Percentiles rank a stretch among this genome's conserved stretches.
Conservation (phyloP, 2,329 filamentous ascomycete species). For the Penicillium sclerotigenum region DNA sequence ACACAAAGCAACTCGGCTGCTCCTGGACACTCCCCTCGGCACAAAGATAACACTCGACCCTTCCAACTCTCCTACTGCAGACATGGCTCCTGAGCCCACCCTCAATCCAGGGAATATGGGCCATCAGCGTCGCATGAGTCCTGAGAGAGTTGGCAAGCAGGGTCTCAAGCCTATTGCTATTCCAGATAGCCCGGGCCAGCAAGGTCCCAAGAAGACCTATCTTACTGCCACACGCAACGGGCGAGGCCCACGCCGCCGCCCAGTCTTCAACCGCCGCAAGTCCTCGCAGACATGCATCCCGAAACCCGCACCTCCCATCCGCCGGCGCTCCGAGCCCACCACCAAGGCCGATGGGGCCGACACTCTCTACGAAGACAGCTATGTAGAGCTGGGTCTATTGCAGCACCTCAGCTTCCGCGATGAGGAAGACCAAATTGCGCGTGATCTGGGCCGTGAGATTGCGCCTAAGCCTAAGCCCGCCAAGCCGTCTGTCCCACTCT, state of each 20-base stretch:
- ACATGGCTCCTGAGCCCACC: constrained; percentile 6
- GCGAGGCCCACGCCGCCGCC: constrained; percentile 30
- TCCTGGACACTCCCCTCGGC: constrained; percentile 26
- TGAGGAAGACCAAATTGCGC: constrained; percentile 4
- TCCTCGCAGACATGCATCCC: constrained; percentile 33
- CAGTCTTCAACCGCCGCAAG: constrained; percentile 34
- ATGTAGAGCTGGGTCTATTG: constrained; percentile 2
- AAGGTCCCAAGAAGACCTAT: constrained; percentile 28
- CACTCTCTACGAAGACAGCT: constrained; percentile 2
- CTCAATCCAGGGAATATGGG: background rate
- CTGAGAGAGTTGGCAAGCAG: constrained; percentile 6
- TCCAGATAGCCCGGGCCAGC: background rate
- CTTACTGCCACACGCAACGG: constrained; percentile 27
- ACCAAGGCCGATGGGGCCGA: background rate
- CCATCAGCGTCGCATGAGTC: constrained; percentile 18
- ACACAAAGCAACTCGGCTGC: constrained; percentile 33
- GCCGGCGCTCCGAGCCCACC: constrained; percentile 52
- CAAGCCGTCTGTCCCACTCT: background rate
- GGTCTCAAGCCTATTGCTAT: constrained; percentile 17
- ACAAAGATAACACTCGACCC: constrained; percentile 27
- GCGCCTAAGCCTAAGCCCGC: constrained; percentile 1
- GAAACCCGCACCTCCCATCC: constrained; percentile 71
- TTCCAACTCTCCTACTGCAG: constrained; percentile 25
- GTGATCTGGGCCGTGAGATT: constrained; percentile 4
- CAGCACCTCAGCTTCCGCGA: constrained; percentile 11